phyloP scores from a whole-genome alignment of 805 yeast species.

The Schizosaccharomyces osmophilus region DNA sequence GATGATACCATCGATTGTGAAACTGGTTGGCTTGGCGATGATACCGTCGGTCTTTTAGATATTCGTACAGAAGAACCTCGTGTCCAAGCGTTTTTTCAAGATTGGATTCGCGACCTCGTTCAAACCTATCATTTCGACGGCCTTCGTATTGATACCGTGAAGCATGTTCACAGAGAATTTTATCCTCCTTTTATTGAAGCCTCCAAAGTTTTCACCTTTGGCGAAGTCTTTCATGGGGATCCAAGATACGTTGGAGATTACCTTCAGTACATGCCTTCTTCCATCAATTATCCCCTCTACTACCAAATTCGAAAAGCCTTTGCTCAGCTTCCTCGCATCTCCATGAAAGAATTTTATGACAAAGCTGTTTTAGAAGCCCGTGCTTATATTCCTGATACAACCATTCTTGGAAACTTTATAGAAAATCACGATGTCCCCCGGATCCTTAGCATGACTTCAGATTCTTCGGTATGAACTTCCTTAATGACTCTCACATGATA shows the following conservation, averaged over 20 bases:
- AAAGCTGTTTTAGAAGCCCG: neutral
- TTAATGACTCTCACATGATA: neutral
- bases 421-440: conserved; percentile 5
- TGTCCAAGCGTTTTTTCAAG: neutral
- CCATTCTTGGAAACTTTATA: conserved; percentile 1
- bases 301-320: neutral
- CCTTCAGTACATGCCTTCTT: conserved; percentile 2
- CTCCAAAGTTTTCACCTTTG: conserved; percentile 1
- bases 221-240: conserved; percentile 3
- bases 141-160: conserved; percentile 3
- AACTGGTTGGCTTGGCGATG: neutral
- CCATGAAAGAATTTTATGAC: neutral
- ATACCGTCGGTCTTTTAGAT: neutral
- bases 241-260: conserved; percentile 1
- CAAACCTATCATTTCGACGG: conserved; percentile 3
- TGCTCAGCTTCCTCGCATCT: neutral
- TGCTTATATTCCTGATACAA: neutral
- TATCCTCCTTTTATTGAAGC: neutral
- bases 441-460: neutral
- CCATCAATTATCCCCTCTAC: conserved; percentile 4
- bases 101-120: conserved; percentile 2
- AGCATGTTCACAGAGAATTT: conserved; percentile 3
- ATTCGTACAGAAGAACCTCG: neutral
- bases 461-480: neutral
- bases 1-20: conserved; percentile 1